A percentile compares a stretch with the other conserved stretches of the same genome.
Evolutionary conservation across 2,329 filamentous ascomycete genomes (phyloP).

Genomic region (Geosmithia flava): DNA sequence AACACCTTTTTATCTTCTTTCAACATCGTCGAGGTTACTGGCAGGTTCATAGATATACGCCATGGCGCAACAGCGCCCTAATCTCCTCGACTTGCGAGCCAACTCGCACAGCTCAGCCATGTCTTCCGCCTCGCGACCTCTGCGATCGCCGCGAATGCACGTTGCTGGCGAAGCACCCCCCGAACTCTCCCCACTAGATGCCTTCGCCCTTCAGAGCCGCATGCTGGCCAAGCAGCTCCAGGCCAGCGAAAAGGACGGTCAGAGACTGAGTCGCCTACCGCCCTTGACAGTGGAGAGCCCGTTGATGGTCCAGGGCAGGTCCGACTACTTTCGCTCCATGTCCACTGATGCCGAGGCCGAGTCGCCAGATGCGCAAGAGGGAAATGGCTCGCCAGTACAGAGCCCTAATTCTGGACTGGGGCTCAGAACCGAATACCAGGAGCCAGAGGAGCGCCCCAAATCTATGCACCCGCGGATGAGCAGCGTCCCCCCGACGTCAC

Average conservation of each 20-base stretch:
- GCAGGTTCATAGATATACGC: conserved; percentile 1
- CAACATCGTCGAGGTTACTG: not conserved
- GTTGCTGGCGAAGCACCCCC: conserved; percentile 74
- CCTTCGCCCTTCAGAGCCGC: conserved; percentile 84
- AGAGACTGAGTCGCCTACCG: conserved; percentile 74
- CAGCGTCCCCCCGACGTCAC: conserved; percentile 39
- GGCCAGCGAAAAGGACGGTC: conserved; percentile 60
- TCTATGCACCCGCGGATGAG: conserved; percentile 70
- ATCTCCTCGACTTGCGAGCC: conserved; percentile 46
- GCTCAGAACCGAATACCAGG: conserved; percentile 43
- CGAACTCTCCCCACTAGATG: conserved; percentile 86
- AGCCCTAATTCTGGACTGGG: conserved; percentile 22
- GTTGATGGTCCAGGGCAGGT: conserved; percentile 59
- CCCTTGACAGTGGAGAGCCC: conserved; percentile 75
- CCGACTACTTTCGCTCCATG: conserved; percentile 69
- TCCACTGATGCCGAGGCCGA: conserved; percentile 50
- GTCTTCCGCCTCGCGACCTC: conserved; percentile 35
- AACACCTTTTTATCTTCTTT: not conserved
- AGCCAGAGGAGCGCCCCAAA: conserved; percentile 45
- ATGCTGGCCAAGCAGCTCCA: conserved; percentile 79
- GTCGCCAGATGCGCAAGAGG: conserved; percentile 7
- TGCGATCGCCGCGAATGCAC: conserved; percentile 63
- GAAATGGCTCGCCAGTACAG: conserved; percentile 9
- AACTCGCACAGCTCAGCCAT: conserved; percentile 37
- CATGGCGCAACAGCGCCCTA: conserved; percentile 21